Percentiles rank a stretch among this genome's conserved stretches.
phyloP scores from a whole-genome alignment of 768 basidiomycete genomes.

The Podaxis sp. region DNA sequence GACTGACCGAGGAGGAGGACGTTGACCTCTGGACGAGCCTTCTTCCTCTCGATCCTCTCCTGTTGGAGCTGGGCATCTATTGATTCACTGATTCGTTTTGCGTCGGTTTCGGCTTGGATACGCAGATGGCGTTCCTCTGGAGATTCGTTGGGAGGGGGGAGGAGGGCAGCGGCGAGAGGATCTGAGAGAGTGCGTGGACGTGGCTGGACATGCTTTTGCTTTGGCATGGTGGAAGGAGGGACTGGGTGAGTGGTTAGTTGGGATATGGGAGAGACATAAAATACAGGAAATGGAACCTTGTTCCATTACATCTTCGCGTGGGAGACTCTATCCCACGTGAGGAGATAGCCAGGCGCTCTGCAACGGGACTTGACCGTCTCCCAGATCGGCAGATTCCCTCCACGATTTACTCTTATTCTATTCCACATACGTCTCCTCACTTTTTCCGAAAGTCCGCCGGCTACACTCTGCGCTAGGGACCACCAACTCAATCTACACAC shows the following conservation, averaged over 20 bases:
- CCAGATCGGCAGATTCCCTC: slow-evolving; percentile 10
- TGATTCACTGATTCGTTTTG: slow-evolving; percentile 69
- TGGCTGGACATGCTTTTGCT: slow-evolving; percentile 31
- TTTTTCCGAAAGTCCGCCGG: slow-evolving; percentile 14
- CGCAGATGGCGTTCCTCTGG: slow-evolving; percentile 63
- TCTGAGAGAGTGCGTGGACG: slow-evolving; percentile 55
- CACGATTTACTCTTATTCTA: neutral
- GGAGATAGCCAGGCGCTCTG: neutral
- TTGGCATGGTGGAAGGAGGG: slow-evolving; percentile 38
- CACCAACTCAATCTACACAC: neutral
- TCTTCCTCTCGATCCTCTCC: slow-evolving; percentile 62
- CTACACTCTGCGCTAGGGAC: neutral
- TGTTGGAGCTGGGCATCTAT: slow-evolving; percentile 79
- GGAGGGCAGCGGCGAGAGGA: slow-evolving; percentile 66
- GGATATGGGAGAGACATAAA: slow-evolving; percentile 18
- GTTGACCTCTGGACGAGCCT: slow-evolving; percentile 63
- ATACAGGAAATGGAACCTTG: neutral
- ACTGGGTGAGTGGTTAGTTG: slow-evolving; percentile 22
- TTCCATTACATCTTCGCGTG: slow-evolving; percentile 4
- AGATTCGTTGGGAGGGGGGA: slow-evolving; percentile 74
- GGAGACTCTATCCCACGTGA: slow-evolving; percentile 11
- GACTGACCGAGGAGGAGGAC: slow-evolving; percentile 85
- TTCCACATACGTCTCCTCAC: neutral
- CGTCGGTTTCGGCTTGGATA: slow-evolving; percentile 66
- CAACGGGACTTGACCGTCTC: neutral